Conservation (phyloP, 1,284 basidiomycete genomes). For the Tylopilus orsonianus region DNA sequence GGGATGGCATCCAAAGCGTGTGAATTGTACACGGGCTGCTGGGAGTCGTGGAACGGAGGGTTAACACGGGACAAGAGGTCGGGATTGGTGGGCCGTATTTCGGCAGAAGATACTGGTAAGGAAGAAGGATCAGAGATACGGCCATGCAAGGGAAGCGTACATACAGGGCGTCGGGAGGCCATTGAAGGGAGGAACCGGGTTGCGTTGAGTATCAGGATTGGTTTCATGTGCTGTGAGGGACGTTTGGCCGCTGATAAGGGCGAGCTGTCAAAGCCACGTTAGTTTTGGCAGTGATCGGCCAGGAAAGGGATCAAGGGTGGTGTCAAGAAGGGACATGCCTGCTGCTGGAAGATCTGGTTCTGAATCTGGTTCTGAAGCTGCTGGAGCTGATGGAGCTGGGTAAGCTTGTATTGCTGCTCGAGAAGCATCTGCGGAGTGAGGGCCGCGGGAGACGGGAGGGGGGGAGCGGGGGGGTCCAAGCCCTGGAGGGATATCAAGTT, state of each 20-base stretch:
- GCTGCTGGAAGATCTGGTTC: constrained; percentile 81
- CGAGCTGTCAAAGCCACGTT: constrained; percentile 49
- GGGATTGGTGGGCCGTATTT: constrained; percentile 58
- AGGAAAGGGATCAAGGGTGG: constrained; percentile 1
- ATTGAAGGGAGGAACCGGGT: constrained; percentile 43
- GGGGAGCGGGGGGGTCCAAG: constrained; percentile 29
- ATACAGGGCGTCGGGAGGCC: constrained; percentile 74
- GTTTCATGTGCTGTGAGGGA: constrained; percentile 36
- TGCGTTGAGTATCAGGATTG: constrained; percentile 38
- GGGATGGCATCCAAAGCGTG: constrained; percentile 21
- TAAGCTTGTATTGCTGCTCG: constrained; percentile 69
- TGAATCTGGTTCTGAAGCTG: constrained; percentile 81
- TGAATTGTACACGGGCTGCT: constrained; percentile 27
- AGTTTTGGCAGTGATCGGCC: constrained; percentile 15
- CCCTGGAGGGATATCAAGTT: constrained; percentile 48
- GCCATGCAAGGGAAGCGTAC: constrained; percentile 24
- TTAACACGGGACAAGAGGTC: constrained; percentile 67
- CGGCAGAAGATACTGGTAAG: constrained; percentile 55
- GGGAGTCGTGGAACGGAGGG: constrained; percentile 41
- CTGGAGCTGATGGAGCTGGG: constrained; percentile 73
- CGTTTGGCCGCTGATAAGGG: constrained; percentile 62
- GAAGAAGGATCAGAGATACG: constrained; percentile 7
- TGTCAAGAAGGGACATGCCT: constrained; percentile 46
- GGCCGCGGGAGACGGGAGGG: constrained; percentile 19
- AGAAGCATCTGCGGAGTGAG: constrained; percentile 44